These are phyloP conservation scores for Gossypium trilobum DNA, from an alignment of 441 rosid genomes.

Conservation along the genomic window DNA sequence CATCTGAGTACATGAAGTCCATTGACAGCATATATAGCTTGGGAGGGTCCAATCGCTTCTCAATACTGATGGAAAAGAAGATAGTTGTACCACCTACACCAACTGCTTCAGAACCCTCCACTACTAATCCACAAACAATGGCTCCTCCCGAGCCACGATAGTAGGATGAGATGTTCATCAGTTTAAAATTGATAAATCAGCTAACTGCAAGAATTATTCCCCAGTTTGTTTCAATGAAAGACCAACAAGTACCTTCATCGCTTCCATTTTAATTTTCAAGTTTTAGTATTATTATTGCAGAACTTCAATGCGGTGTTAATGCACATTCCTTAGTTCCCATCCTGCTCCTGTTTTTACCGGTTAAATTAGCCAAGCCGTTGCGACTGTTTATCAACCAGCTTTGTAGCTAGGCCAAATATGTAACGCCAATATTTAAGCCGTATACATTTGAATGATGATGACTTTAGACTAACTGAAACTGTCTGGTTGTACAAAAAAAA, in stretches of 20 bases:
- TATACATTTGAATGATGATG: not conserved
- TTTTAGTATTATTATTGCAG: not conserved
- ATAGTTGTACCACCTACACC: conserved; percentile 31
- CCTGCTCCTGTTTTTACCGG: not conserved
- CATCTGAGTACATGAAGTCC: conserved; percentile 71
- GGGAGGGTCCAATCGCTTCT: conserved; percentile 56
- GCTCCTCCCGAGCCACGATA: conserved; percentile 59
- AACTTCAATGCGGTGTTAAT: not conserved
- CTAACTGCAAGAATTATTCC: not conserved
- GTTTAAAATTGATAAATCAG: conserved; percentile 12
- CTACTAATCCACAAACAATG: conserved; percentile 34
- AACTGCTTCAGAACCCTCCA: conserved; percentile 37
- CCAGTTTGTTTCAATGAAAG: not conserved
- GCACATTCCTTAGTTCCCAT: not conserved
- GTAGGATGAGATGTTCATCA: conserved; percentile 12
- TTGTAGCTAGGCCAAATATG: not conserved
- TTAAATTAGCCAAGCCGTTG: too few species aligned
- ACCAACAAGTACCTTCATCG: not conserved
- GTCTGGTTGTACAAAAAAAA: too few species aligned
- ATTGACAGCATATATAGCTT: conserved; percentile 65
- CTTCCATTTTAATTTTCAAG: not conserved
- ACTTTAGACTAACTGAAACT: too few species aligned
- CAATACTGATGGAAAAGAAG: conserved; percentile 42
- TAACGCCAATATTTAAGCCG: not conserved
- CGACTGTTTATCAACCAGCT: not conserved